phyloP scores from a whole-genome alignment of 2,329 filamentous ascomycete species.

The Phialocephala subalpina region DNA sequence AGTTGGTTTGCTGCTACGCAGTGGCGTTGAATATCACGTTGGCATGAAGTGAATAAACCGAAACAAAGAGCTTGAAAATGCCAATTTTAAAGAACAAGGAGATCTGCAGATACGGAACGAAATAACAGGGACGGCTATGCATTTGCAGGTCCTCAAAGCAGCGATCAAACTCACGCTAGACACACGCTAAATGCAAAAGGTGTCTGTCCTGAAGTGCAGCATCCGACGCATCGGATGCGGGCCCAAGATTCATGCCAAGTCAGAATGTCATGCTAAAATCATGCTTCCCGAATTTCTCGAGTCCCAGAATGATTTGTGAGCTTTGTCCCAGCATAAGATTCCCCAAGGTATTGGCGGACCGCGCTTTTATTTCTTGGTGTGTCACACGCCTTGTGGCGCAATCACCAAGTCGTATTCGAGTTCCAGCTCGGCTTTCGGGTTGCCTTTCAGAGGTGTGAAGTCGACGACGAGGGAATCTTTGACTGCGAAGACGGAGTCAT shows the following conservation, averaged over 20 bases:
- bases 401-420: conserved; percentile 42
- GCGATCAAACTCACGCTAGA: background rate
- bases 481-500: conserved; percentile 60
- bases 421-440: conserved; percentile 45
- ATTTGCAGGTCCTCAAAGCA: background rate
- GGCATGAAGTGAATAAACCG: too few relatives aligned
- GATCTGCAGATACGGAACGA: background rate
- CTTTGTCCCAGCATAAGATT: background rate
- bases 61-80: too few relatives aligned
- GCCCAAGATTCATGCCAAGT: background rate
- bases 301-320: background rate
- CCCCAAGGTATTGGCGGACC: background rate
- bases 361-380: background rate
- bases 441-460: conserved; percentile 54
- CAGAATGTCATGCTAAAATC: background rate
- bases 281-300: background rate
- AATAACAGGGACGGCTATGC: background rate
- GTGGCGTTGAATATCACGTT: too few relatives aligned
- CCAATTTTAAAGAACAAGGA: too few relatives aligned
- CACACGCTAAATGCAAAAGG: background rate
- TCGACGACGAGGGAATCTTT: conserved; percentile 60
- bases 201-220: background rate
- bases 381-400: conserved; percentile 22
- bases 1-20: too few relatives aligned
- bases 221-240: conserved; percentile 10